Conservation (phyloP, 2,329 filamentous ascomycete species). For the Colletotrichum endophyticum region DNA sequence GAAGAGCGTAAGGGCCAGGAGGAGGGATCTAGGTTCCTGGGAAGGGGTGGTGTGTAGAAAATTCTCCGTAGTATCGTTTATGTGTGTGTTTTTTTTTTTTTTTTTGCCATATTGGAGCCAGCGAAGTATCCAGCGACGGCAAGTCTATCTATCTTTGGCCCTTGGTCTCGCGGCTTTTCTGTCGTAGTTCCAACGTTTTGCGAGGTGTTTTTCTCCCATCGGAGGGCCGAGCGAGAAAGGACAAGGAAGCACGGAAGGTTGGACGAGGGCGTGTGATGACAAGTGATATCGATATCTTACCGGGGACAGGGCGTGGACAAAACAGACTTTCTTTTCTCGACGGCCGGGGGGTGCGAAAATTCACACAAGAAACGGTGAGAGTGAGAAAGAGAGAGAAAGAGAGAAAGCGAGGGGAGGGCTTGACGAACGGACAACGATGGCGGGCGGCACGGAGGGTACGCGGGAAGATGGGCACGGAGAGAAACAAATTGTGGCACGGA, state of each 20-base stretch:
- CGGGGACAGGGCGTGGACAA: background rate
- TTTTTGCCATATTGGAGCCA: background rate
- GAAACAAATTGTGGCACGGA: background rate
- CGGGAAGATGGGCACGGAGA: background rate
- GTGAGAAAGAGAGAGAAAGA: background rate
- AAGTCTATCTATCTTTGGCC: background rate
- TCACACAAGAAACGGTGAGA: background rate
- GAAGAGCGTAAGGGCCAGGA: background rate
- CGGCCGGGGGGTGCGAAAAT: background rate
- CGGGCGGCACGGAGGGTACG: background rate
- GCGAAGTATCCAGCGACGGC: background rate
- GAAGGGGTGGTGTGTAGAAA: background rate
- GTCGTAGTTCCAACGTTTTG: background rate
- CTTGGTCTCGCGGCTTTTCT: background rate
- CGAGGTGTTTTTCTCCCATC: background rate
- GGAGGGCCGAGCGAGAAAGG: background rate
- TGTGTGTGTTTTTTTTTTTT: too few species aligned
- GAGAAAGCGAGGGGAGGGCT: background rate
- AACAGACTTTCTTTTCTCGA: background rate
- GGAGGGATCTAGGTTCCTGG: background rate
- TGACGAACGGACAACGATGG: background rate
- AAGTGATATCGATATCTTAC: background rate
- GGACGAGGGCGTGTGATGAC: background rate
- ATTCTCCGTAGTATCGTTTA: background rate
- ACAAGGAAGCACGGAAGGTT: background rate